phyloP scores from a whole-genome alignment of 83 land plant genomes.

The Thuja plicata region DNA sequence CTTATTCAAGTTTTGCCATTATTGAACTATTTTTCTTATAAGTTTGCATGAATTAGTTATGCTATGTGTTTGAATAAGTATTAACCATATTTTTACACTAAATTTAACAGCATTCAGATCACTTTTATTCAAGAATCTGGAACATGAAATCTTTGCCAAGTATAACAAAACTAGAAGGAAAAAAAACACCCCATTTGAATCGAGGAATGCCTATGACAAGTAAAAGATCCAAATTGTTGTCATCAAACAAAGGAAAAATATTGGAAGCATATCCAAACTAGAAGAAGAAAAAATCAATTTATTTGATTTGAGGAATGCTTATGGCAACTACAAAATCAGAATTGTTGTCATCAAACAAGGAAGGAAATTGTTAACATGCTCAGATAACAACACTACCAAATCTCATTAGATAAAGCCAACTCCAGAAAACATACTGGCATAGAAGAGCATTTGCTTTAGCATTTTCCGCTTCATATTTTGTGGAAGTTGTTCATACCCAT shows the following conservation, averaged over 20 bases:
- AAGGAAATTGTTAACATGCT: neutral
- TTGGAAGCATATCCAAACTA: neutral
- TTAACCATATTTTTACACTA: neutral
- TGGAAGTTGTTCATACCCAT: slow-evolving; percentile 3
- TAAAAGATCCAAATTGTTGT: neutral
- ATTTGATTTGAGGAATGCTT: neutral
- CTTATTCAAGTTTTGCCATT: neutral
- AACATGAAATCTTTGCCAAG: neutral
- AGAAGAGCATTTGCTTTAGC: slow-evolving; percentile 4
- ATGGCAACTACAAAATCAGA: neutral
- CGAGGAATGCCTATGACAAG: neutral
- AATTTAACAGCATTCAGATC: neutral
- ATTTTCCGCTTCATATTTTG: slow-evolving; percentile 11
- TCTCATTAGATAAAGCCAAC: neutral
- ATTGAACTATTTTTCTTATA: neutral
- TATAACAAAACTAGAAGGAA: neutral
- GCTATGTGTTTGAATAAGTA: neutral
- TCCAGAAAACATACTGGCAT: slow-evolving; percentile 13
- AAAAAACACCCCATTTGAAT: neutral
- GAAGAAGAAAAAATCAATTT: neutral
- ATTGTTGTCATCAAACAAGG: neutral
- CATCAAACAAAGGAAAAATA: neutral
- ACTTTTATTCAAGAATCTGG: neutral
- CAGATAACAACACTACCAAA: neutral
- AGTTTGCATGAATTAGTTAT: neutral